Percentiles rank a stretch among this genome's conserved stretches.
These are phyloP conservation scores for Aspergillus versicolor DNA, from an alignment of 2,329 filamentous ascomycete genomes.

Conservation along the genomic window DNA sequence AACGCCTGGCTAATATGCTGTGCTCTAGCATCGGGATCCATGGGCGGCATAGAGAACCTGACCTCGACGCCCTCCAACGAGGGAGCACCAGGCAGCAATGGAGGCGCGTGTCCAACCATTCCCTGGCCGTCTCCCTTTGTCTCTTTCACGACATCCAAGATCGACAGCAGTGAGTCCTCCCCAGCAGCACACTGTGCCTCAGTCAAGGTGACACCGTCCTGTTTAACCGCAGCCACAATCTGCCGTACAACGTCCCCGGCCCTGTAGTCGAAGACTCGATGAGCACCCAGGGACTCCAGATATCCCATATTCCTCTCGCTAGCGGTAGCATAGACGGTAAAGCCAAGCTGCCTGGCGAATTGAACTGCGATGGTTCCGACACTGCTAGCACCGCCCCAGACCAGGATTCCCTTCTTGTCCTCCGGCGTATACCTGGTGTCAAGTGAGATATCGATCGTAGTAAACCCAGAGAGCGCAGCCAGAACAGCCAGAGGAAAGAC, in stretches of 20 bases:
- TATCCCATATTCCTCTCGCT: conserved; percentile 39
- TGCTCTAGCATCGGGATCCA: conserved; percentile 7
- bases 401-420: conserved; percentile 16
- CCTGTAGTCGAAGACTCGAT: conserved; percentile 42
- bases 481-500: conserved; percentile 28
- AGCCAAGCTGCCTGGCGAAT: conserved; percentile 42
- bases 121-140: conserved; percentile 17
- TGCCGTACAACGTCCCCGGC: conserved; percentile 27
- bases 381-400: conserved; percentile 19
- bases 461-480: conserved; percentile 20
- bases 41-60: conserved; percentile 14
- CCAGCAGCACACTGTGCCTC: conserved; percentile 16
- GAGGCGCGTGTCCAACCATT: conserved; percentile 17
- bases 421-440: conserved; percentile 20
- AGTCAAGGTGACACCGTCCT: conserved; percentile 18
- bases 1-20: conserved; percentile 15
- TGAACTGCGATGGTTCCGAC: conserved; percentile 24
- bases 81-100: conserved; percentile 14
- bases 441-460: conserved; percentile 23
- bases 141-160: conserved; percentile 20
- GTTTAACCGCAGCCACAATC: conserved; percentile 26
- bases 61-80: conserved; percentile 12
- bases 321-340: conserved; percentile 41
- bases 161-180: conserved; percentile 16
- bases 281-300: conserved; percentile 39